Evolutionary conservation across 1,284 basidiomycete species (phyloP).

Genomic region (Trametes sp.): DNA sequence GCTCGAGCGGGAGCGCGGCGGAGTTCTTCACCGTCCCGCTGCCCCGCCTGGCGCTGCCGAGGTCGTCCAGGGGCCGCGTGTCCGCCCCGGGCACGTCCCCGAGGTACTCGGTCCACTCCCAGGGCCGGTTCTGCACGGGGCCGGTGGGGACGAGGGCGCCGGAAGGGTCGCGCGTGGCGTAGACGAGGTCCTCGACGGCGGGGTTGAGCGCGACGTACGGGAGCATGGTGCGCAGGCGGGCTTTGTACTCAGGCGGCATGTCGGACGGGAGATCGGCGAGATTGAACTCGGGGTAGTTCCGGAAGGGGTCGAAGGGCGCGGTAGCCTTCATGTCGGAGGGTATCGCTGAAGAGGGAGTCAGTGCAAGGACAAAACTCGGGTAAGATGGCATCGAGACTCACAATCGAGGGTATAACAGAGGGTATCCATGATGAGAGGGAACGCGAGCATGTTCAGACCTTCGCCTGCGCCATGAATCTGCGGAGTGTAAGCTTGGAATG

Average conservation of each 20-base stretch:
- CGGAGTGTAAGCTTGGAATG: constrained; percentile 1
- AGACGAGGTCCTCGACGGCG: constrained; percentile 63
- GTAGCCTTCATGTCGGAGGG: constrained; percentile 62
- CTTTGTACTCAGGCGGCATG: constrained; percentile 63
- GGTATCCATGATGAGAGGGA: constrained; percentile 75
- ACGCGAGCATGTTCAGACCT: constrained; percentile 60
- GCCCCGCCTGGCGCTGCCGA: too few species aligned
- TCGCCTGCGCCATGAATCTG: constrained; percentile 61
- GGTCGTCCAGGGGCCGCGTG: constrained; percentile 41
- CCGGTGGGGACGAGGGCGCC: constrained; percentile 56
- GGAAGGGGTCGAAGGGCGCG: constrained; percentile 60
- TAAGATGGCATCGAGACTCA: constrained; percentile 42
- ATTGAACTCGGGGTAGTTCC: constrained; percentile 62
- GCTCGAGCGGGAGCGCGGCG: constrained; percentile 75
- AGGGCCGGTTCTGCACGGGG: constrained; percentile 74
- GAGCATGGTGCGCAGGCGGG: constrained; percentile 63
- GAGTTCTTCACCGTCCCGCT: constrained; percentile 66
- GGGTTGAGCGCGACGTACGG: constrained; percentile 57
- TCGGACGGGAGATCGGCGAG: constrained; percentile 60
- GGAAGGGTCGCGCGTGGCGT: constrained; percentile 59
- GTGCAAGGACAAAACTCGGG: neutral
- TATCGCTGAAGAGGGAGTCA: constrained; percentile 55
- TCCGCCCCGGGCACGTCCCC: constrained; percentile 61
- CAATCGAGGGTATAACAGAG: constrained; percentile 77
- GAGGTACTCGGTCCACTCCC: constrained; percentile 86